A percentile compares a stretch with the other conserved stretches of the same genome.
phyloP scores from a whole-genome alignment of 1,284 basidiomycete species.

The Rhodotorula sp. region DNA sequence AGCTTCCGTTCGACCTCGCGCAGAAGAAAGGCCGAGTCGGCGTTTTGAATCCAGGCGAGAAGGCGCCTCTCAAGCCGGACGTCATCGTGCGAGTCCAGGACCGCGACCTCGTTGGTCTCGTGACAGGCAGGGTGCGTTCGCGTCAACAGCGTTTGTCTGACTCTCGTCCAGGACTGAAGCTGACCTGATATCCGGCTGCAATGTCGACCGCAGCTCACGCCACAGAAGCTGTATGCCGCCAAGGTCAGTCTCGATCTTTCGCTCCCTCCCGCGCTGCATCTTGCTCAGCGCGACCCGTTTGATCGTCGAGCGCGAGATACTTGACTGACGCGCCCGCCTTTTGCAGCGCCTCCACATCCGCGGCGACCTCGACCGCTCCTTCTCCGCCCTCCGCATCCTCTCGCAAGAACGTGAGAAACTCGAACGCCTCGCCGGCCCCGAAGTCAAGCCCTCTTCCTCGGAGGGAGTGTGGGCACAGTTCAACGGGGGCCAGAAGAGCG shows the following conservation, averaged over 20 bases:
- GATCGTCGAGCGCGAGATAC: neutral
- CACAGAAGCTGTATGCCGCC: conserved; percentile 30
- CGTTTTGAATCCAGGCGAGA: conserved; percentile 3
- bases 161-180: too few species aligned
- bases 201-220: conserved; percentile 9
- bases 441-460: neutral
- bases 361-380: conserved; percentile 25
- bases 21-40: conserved; percentile 18
- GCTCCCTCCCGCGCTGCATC: too few species aligned
- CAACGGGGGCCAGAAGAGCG: neutral
- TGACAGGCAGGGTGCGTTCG: conserved; percentile 20
- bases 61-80: conserved; percentile 24
- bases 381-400: conserved; percentile 12
- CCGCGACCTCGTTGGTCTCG: conserved; percentile 27
- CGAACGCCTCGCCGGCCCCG: conserved; percentile 9
- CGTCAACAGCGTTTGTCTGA: neutral
- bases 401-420: conserved; percentile 20
- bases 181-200: too few species aligned
- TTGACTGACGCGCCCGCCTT: neutral
- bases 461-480: conserved; percentile 1
- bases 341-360: conserved; percentile 20
- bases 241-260: conserved; percentile 6
- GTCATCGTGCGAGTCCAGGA: conserved; percentile 23
- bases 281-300: fast-evolving
- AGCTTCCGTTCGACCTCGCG: neutral